Evolutionary conservation across 2,329 filamentous ascomycete species (phyloP).

Genomic region (Aspergillus viridinutans): DNA sequence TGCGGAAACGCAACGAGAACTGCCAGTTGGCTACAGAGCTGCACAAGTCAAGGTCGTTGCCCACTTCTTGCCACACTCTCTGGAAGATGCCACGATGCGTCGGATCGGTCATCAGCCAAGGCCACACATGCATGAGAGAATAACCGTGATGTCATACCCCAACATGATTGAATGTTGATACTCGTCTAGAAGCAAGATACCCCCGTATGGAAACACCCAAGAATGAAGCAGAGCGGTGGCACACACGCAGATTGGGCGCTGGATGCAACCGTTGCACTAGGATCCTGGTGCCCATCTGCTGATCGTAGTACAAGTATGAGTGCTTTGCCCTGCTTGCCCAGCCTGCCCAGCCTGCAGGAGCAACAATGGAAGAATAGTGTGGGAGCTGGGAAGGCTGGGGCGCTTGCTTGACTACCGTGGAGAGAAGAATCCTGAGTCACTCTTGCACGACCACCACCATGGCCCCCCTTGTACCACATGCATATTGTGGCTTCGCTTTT

Average conservation of each 20-base stretch:
- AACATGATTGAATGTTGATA: not conserved
- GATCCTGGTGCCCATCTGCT: conserved; percentile 1
- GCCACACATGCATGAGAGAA: not conserved
- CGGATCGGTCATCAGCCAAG: not conserved
- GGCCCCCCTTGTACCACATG: conserved; percentile 20
- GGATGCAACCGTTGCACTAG: conserved; percentile 14
- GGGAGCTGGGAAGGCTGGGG: not conserved
- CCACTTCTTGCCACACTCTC: not conserved
- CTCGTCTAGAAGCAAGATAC: not conserved
- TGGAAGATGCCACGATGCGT: not conserved
- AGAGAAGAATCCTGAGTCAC: not conserved
- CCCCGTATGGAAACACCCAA: not conserved
- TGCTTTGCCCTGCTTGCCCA: not conserved
- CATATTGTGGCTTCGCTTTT: conserved; percentile 7
- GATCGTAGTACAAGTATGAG: not conserved
- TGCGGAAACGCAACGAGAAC: not conserved
- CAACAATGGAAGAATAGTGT: not conserved
- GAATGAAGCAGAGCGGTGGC: conserved; percentile 4
- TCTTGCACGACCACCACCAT: not conserved
- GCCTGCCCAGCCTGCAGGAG: not conserved
- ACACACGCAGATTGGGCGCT: conserved; percentile 9
- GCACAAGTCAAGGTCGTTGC: too few relatives aligned
- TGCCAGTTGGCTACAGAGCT: too few relatives aligned
- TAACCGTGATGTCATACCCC: not conserved
- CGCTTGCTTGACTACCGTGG: not conserved